phyloP scores from a whole-genome alignment of 306 rosid species.

The Vigna trinervia region DNA sequence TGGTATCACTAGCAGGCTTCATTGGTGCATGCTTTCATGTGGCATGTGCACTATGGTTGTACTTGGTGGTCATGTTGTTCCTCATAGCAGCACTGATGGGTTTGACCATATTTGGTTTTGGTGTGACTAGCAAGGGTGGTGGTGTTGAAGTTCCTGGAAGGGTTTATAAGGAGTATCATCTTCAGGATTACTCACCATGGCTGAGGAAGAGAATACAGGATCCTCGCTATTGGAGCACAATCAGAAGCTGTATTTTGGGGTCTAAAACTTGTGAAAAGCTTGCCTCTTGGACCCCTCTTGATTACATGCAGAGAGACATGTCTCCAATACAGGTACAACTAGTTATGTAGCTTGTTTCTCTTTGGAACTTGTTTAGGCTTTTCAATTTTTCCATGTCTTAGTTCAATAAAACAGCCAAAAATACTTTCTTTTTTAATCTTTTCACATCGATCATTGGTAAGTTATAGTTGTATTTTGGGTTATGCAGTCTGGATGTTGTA shows the following conservation, averaged over 20 bases:
- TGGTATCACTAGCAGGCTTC: conserved; percentile 88
- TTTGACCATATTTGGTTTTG: conserved; percentile 81
- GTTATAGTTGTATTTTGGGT: conserved; percentile 14
- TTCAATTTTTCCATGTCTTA: background rate
- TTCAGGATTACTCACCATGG: conserved; percentile 81
- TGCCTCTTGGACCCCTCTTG: conserved; percentile 72
- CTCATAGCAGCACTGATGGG: conserved; percentile 71
- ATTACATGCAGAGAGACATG: conserved; percentile 77
- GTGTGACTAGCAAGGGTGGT: conserved; percentile 74
- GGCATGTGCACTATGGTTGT: conserved; percentile 92
- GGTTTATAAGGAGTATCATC: conserved; percentile 67
- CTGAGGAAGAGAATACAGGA: conserved; percentile 67
- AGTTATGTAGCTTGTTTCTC: background rate
- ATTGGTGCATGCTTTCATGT: conserved; percentile 95
- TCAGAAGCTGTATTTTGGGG: conserved; percentile 78
- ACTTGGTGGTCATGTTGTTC: conserved; percentile 79
- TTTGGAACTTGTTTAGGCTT: background rate
- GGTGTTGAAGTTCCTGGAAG: conserved; percentile 79
- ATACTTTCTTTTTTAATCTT: background rate
- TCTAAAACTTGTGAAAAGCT: conserved; percentile 76
- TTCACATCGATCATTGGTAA: background rate
- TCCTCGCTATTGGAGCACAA: conserved; percentile 71
- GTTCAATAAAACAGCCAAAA: background rate
- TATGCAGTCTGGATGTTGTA: conserved; percentile 91
- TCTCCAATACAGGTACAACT: conserved; percentile 82